Percentiles rank a stretch among this genome's conserved stretches.
These are phyloP conservation scores for Blepharisma stoltei DNA, from an alignment of 73 alveolate species.

Conservation along the genomic window DNA sequence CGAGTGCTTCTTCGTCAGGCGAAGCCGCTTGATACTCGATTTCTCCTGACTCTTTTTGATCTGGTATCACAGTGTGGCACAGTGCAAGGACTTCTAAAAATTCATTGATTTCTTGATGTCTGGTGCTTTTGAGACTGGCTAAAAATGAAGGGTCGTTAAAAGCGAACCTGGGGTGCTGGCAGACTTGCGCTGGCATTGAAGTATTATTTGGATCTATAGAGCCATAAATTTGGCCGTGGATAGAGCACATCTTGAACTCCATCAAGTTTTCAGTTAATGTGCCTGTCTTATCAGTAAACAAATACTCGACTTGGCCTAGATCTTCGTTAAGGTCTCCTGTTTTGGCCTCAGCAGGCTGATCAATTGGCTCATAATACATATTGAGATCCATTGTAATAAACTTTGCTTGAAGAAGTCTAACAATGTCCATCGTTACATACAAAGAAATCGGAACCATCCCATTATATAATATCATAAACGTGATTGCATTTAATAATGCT, in stretches of 20 bases:
- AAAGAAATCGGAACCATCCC: constrained; percentile 45
- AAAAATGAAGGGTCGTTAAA: constrained; percentile 1
- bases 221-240: background rate
- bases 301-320: constrained; percentile 31
- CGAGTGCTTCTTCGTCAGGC: constrained; percentile 20
- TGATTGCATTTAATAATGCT: constrained; percentile 39
- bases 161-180: background rate
- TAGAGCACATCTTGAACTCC: constrained; percentile 3
- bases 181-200: background rate
- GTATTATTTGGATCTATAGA: constrained; percentile 15
- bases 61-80: constrained; percentile 2
- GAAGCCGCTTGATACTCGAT: background rate
- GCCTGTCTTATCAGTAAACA: constrained; percentile 36
- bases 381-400: constrained; percentile 31
- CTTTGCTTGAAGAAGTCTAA: constrained; percentile 35
- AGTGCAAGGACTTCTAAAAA: background rate
- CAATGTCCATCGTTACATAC: constrained; percentile 40
- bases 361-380: background rate
- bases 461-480: constrained; percentile 47
- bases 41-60: background rate
- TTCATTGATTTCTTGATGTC: constrained; percentile 26
- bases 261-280: constrained; percentile 30
- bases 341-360: constrained; percentile 14
- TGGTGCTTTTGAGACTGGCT: constrained; percentile 20
- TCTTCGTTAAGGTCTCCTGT: constrained; percentile 33